phyloP scores from a whole-genome alignment of 2,329 filamentous ascomycete species.

The Geosmithia putterillii region DNA sequence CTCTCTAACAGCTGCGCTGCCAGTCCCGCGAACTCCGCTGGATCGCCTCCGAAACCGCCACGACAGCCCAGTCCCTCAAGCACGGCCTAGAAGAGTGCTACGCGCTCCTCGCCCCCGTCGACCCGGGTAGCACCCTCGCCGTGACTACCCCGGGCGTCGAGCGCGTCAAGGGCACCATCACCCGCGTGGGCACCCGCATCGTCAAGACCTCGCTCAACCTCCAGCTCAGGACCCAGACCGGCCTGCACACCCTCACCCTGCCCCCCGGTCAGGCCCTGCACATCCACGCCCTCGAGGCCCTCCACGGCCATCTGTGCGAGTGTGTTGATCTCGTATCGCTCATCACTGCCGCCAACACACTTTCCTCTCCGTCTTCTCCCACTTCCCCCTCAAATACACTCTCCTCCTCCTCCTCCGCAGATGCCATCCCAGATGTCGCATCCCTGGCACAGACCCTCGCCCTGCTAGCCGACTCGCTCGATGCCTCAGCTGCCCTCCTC shows the following conservation, averaged over 20 bases:
- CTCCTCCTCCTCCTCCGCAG: too few species aligned
- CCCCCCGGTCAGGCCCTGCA: constrained; percentile 34
- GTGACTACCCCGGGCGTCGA: constrained; percentile 81
- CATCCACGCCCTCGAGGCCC: constrained; percentile 57
- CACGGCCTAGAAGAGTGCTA: constrained; percentile 79
- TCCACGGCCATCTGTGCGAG: constrained; percentile 69
- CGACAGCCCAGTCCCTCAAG: constrained; percentile 36
- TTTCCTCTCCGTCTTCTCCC: too few species aligned
- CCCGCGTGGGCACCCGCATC: constrained; percentile 78
- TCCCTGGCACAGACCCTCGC: constrained; percentile 44
- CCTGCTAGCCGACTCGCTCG: constrained; percentile 40
- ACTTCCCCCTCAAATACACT: too few species aligned
- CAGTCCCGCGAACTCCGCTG: constrained; percentile 33
- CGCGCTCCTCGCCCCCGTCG: constrained; percentile 69
- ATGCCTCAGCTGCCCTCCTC: constrained; percentile 37
- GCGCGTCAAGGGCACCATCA: constrained; percentile 83
- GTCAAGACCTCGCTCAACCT: constrained; percentile 79
- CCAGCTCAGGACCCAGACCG: constrained; percentile 54
- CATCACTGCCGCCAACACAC: constrained; percentile 22
- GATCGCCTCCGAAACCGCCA: constrained; percentile 37
- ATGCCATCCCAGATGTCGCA: constrained; percentile 39
- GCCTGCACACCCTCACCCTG: constrained; percentile 34
- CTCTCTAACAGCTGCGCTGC: neutral
- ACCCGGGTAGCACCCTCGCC: constrained; percentile 79
- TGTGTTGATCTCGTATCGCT: constrained; percentile 74